phyloP scores from a whole-genome alignment of 495 filamentous ascomycete species.

The Penicillium soppii region DNA sequence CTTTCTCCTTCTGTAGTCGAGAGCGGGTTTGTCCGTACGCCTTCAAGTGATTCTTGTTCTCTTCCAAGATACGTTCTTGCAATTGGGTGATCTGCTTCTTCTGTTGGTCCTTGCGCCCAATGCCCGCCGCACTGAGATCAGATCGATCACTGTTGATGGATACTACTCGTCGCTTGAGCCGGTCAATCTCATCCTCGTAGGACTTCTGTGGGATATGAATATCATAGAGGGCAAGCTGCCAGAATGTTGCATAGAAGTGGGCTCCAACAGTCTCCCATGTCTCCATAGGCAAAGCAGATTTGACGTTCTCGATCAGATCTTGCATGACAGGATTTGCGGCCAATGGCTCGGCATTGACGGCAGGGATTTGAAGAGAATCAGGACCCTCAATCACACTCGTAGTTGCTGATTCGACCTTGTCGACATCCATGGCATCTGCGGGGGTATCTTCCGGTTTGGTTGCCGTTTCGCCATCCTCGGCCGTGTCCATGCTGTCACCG shows the following conservation, averaged over 20 bases:
- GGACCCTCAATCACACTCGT: constrained; percentile 3
- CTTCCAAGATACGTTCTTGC: constrained; percentile 62
- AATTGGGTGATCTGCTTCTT: constrained; percentile 59
- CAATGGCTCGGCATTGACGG: constrained; percentile 19
- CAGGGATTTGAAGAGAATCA: constrained; percentile 6
- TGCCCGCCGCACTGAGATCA: constrained; percentile 63
- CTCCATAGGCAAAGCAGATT: constrained; percentile 56
- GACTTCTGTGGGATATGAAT: constrained; percentile 68
- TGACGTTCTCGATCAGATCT: constrained; percentile 68
- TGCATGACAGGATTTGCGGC: constrained; percentile 74
- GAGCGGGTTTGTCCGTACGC: constrained; percentile 60
- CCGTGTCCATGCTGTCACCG: constrained; percentile 35
- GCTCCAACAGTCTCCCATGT: constrained; percentile 67
- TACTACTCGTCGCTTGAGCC: constrained; percentile 58
- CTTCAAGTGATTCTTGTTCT: constrained; percentile 66
- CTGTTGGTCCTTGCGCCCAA: constrained; percentile 62
- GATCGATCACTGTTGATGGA: constrained; percentile 67
- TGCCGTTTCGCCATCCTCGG: constrained; percentile 24
- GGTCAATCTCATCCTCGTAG: constrained; percentile 69
- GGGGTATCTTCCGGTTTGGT: constrained; percentile 12
- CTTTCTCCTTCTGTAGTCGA: constrained; percentile 73
- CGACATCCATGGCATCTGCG: constrained; percentile 38
- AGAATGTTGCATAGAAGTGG: constrained; percentile 88
- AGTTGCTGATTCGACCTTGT: constrained; percentile 27
- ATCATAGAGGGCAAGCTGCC: constrained; percentile 82